Percentiles rank a stretch among this genome's conserved stretches.
Evolutionary conservation across 768 basidiomycete species (phyloP).

Genomic region (Rhodocollybia butyracea): DNA sequence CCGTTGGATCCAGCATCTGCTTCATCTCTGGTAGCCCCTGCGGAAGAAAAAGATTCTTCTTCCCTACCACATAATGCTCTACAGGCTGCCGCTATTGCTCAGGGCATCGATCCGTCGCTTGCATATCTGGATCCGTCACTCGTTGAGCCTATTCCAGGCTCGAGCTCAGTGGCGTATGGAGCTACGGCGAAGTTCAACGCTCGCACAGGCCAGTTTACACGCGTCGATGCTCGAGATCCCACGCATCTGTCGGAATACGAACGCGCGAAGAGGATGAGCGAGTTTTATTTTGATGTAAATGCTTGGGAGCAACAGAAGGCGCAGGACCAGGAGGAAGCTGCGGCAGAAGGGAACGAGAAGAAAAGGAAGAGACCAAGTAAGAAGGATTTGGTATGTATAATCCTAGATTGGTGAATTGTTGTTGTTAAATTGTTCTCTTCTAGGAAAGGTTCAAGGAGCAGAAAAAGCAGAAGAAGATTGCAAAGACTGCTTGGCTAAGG

Average conservation of each 20-base stretch:
- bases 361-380: constrained; percentile 79
- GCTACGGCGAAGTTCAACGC: constrained; percentile 77
- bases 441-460: constrained; percentile 85
- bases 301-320: constrained; percentile 75
- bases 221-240: constrained; percentile 65
- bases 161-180: constrained; percentile 36
- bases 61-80: constrained; percentile 43
- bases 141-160: constrained; percentile 31
- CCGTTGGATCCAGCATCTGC: constrained; percentile 17
- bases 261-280: constrained; percentile 81
- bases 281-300: constrained; percentile 83
- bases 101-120: constrained; percentile 81
- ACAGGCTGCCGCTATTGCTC: constrained; percentile 69
- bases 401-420: too few relatives aligned
- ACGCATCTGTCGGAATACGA: constrained; percentile 78
- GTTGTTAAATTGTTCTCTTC: too few relatives aligned
- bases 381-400: constrained; percentile 76
- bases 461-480: constrained; percentile 78
- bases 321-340: constrained; percentile 33
- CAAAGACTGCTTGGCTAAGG: constrained; percentile 86
- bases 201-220: constrained; percentile 74
- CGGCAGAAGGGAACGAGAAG: constrained; percentile 54
- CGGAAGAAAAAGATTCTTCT: constrained; percentile 9
- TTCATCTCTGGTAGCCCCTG: constrained; percentile 15
- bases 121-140: constrained; percentile 80